These are phyloP conservation scores for Capniomyces stellatus DNA, from an alignment of 371 early-diverging fungal genomes.

Conservation along the genomic window DNA sequence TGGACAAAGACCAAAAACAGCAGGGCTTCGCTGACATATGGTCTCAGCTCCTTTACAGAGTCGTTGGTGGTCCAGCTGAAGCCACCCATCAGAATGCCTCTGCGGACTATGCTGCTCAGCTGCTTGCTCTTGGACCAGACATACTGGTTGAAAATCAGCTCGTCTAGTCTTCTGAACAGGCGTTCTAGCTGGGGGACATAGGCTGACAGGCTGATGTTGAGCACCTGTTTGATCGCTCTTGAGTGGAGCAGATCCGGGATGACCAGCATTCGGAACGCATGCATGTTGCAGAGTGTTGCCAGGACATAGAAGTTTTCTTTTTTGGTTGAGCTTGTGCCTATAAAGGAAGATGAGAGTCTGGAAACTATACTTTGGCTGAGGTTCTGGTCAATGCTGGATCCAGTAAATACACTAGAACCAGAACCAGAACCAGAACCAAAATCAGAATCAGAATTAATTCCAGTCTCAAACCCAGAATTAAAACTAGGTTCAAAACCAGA, in stretches of 20 bases:
- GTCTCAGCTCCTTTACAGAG: conserved; percentile 35
- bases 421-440: too few species aligned
- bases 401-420: too few species aligned
- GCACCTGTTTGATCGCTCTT: conserved; percentile 36
- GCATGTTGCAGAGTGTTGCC: conserved; percentile 61
- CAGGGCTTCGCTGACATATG: conserved; percentile 73
- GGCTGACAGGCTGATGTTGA: conserved; percentile 35
- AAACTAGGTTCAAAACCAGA: too few species aligned
- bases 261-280: conserved; percentile 39
- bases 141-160: conserved; percentile 62
- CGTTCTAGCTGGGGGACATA: conserved; percentile 36
- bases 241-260: conserved; percentile 53
- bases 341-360: too few species aligned
- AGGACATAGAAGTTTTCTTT: conserved; percentile 28
- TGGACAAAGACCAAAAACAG: conserved; percentile 78
- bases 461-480: too few species aligned
- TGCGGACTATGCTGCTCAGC: conserved; percentile 46
- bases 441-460: too few species aligned
- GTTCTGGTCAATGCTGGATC: background rate
- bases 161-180: conserved; percentile 35
- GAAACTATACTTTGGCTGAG: background rate
- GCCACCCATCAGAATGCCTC: conserved; percentile 65
- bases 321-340: background rate
- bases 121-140: conserved; percentile 48
- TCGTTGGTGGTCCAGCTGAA: conserved; percentile 60